Evolutionary conservation across 192 early-diverging fungal genomes (phyloP).

Genomic region (Linnemannia schmuckeri): DNA sequence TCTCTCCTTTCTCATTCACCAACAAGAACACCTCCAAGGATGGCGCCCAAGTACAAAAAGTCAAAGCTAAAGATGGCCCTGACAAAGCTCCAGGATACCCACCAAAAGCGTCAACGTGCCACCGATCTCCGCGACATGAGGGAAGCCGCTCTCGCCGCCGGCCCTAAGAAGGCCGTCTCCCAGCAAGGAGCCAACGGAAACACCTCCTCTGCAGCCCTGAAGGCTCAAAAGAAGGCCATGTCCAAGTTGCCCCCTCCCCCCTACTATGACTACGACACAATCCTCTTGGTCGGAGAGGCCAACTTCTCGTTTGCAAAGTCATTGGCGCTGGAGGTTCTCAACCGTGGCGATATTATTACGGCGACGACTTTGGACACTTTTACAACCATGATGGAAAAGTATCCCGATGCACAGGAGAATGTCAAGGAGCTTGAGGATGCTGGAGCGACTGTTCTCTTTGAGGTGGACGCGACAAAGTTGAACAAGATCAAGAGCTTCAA

Average conservation of each 20-base stretch:
- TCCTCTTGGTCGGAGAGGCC: constrained; percentile 90
- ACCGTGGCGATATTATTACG: constrained; percentile 68
- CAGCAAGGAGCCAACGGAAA: not conserved
- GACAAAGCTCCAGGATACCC: constrained; percentile 41
- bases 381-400: constrained; percentile 79
- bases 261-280: constrained; percentile 67
- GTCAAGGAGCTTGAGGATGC: constrained; percentile 70
- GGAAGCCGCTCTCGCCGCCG: constrained; percentile 29
- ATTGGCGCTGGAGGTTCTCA: constrained; percentile 69
- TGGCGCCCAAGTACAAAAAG: constrained; percentile 51
- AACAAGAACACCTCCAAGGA: constrained; percentile 6
- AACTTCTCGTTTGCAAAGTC: constrained; percentile 93
- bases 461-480: constrained; percentile 84
- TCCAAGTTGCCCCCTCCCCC: constrained; percentile 54
- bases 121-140: constrained; percentile 44
- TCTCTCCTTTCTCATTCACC: not conserved
- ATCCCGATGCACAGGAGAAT: constrained; percentile 77
- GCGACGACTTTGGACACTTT: constrained; percentile 87
- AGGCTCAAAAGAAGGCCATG: constrained; percentile 50
- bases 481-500: constrained; percentile 69
- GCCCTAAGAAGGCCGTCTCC: constrained; percentile 25
- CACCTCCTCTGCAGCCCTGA: constrained; percentile 2
- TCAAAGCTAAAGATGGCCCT: constrained; percentile 47
- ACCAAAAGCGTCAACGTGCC: constrained; percentile 44
- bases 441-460: constrained; percentile 80